phyloP scores from a whole-genome alignment of 2,329 filamentous ascomycete species.

The Trichoderma sp. region DNA sequence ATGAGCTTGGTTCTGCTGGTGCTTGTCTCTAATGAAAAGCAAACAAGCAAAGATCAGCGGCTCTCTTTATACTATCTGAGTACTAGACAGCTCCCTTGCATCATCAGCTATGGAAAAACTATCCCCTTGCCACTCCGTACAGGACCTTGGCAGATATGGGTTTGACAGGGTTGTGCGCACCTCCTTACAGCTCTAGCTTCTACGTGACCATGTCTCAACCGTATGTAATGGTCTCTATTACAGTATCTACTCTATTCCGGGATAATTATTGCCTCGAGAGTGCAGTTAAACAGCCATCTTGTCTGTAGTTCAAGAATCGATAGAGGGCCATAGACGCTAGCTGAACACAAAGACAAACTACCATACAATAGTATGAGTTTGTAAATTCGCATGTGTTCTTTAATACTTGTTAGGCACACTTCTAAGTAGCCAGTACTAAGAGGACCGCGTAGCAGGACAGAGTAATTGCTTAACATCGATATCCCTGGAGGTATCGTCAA shows the following conservation, averaged over 20 bases:
- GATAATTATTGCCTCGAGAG: not conserved
- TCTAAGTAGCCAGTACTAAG: not conserved
- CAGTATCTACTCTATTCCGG: not conserved
- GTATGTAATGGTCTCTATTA: too few relatives aligned
- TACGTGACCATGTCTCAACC: not conserved
- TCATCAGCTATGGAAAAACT: not conserved
- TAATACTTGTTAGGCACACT: not conserved
- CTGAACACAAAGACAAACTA: not conserved
- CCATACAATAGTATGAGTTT: not conserved
- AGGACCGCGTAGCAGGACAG: not conserved
- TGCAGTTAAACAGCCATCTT: too few relatives aligned
- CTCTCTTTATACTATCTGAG: not conserved
- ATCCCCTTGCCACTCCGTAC: not conserved
- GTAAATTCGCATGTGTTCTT: not conserved
- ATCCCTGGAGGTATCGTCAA: not conserved
- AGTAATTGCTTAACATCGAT: not conserved
- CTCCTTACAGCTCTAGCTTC: not conserved
- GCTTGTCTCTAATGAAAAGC: not conserved
- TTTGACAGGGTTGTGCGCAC: not conserved
- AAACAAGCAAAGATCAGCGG: constrained; percentile 1
- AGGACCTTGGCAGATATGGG: not conserved
- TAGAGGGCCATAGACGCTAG: too few relatives aligned
- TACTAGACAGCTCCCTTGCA: not conserved
- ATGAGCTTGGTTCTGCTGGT: not conserved
- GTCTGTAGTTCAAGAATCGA: too few relatives aligned